Evolutionary conservation across 768 basidiomycete species (phyloP).

Genomic region (Termitomyces sp.): DNA sequence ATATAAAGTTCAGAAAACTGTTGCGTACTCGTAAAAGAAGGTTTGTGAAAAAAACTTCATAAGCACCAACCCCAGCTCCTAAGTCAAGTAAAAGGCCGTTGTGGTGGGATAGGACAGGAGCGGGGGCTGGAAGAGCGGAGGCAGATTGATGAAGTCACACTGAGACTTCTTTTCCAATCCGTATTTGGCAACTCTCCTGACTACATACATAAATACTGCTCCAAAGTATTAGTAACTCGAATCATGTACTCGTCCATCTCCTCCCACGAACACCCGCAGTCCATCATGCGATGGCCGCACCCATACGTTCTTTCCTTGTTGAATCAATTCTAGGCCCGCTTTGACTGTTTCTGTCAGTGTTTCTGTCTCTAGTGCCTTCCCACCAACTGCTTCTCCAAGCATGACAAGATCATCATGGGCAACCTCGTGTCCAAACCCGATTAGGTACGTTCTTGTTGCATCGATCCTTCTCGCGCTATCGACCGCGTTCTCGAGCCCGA

Average conservation of each 20-base stretch:
- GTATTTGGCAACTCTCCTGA: neutral
- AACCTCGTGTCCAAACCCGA: slow-evolving; percentile 76
- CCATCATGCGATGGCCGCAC: slow-evolving; percentile 77
- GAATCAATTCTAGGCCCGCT: slow-evolving; percentile 44
- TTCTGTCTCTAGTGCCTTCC: slow-evolving; percentile 27
- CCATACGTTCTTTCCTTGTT: slow-evolving; percentile 50
- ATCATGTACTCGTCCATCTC: slow-evolving; percentile 43
- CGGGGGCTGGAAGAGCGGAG: slow-evolving; percentile 7
- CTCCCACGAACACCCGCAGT: slow-evolving; percentile 48
- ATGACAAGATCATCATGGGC: slow-evolving; percentile 74
- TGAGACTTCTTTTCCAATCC: slow-evolving; percentile 11
- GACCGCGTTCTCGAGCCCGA: slow-evolving; percentile 67
- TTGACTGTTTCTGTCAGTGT: slow-evolving; percentile 30
- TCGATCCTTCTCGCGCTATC: slow-evolving; percentile 51
- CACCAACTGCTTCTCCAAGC: slow-evolving; percentile 53
- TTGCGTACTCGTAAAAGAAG: slow-evolving; percentile 51
- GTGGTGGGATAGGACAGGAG: slow-evolving; percentile 7
- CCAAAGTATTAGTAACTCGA: slow-evolving; percentile 38
- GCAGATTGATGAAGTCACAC: slow-evolving; percentile 12
- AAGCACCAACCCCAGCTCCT: slow-evolving; percentile 29
- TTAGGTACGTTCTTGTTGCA: slow-evolving; percentile 64
- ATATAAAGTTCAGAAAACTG: neutral
- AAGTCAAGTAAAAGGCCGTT: slow-evolving; percentile 10
- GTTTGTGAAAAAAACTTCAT: slow-evolving; percentile 61
- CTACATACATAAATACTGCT: neutral